Evolutionary conservation across 2,329 filamentous ascomycete species (phyloP), one percentile per base, ranked within the genome.

Genomic region (Penicillium brevicompactum): DNA sequence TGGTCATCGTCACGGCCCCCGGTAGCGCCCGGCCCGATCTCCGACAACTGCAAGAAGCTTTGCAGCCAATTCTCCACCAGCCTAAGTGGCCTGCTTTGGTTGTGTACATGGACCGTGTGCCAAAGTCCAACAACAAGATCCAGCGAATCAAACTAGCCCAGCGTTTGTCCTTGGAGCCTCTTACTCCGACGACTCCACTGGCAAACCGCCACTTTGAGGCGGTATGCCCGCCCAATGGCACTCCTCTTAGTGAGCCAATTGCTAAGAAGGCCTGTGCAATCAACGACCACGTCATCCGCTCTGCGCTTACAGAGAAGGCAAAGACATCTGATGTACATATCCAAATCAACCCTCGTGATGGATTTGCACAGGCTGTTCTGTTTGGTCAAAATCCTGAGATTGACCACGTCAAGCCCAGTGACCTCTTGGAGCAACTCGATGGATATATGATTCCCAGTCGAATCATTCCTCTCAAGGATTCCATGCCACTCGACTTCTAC

Each of bases 111-210:
- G 74, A 83, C 30, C 78, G 78, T 40, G 68, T 83, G 0, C 80
- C 83, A 1, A 83, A 80, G 55, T 79, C 75, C 34, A 84, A 84
- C 67, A 83, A 83, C 72, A 85, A 85, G 60, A 72, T 84, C n/a
- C 69, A 84, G 21, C 78, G 83, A 2, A 82, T 84, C 62, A 79
- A 75, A 58, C 69, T 85, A 4, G 78, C 74, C 0, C 74, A 84
- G 51, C 74, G 82, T 3, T 68, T 84, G 4, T 65, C 68, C 2
- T 61, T 85, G 14, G 71, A 75, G 0, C 69, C 75, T 2, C 58
- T 83, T 9, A 77, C 75, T 0, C 80, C 84, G 27, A 68, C 73
- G 5, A 79, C 74, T 4, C 70, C 74, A 2, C 74, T 78, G 49
- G 66, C 76, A 0, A 66, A 73, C 4, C 73, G 79, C n/a, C 81